Base-by-base conservation (phyloP, 805 yeast species). In the Kluyveromyces aestuarii region DNA sequence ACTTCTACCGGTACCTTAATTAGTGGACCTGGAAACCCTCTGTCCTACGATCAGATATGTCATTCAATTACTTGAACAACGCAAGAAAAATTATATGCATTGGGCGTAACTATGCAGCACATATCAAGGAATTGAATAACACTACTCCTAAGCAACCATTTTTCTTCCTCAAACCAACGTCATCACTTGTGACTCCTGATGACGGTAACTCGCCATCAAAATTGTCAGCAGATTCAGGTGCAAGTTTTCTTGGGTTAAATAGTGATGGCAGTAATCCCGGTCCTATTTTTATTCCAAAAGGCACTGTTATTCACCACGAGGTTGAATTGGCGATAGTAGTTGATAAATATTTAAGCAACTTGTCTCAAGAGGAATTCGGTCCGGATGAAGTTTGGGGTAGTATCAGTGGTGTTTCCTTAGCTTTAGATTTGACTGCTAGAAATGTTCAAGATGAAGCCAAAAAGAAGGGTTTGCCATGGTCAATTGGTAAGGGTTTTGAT, bases 71-170 rank as follows among this genome's bases (percentile, higher is more conserved):
- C 62, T 69, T 82, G 40, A 80, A 77, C 49, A 60, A 70, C 17
- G 89, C 87, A 2, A 75, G 82, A 37, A 93, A 93, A 69, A 79
- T 91, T 60, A 77, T 93, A 16, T 93, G 99, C 67, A 91, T 93
- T 55, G 99, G 99, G 41, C 83, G 99, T 59, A 93, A 93, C 68
- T 93, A 89, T 64, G 95, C 88, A n/a, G 97, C 96, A 18, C 99
- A 93, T 60, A 87, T 89, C 62, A 78, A 84, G 53, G 99, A 93
- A 66, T 72, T 93, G 50, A 84, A 87, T 72, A 93, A 90, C 63
- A 67, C 78, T 21, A 74, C 77, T 18, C 98, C 99, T 2, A 71
- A 74, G 36, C 87, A 82, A 61, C 99, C 99, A 2, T 91, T 93
- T 58, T 93, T 84, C 74, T 93, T 93, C 64, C 70, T 90, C 55